Evolutionary conservation across 2,329 filamentous ascomycete genomes (phyloP).

Genomic region (Nectriaceae sp.): DNA sequence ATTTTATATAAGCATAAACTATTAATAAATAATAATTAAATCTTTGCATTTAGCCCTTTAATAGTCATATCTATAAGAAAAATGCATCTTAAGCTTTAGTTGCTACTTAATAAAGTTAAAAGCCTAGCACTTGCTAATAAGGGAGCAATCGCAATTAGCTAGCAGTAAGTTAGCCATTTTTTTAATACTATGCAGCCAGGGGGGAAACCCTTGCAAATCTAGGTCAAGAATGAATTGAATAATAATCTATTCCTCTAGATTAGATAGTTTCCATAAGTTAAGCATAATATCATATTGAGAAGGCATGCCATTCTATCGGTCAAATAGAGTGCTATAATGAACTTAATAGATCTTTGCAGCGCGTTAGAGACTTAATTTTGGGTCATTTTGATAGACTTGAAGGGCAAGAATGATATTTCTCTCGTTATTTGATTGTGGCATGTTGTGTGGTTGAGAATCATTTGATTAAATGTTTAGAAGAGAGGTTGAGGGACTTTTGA

Average conservation of each 20-base stretch:
- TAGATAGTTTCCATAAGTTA: constrained; percentile 12
- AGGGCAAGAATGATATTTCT: neutral
- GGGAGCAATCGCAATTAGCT: too few species aligned
- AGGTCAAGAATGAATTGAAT: constrained; percentile 24
- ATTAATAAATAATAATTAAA: too few species aligned
- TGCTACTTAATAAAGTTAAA: too few species aligned
- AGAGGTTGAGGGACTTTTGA: neutral
- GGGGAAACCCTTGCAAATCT: constrained; percentile 25
- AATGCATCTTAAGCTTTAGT: too few species aligned
- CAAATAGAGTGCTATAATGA: neutral
- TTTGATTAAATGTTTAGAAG: constrained; percentile 1
- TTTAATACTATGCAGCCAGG: constrained; percentile 21
- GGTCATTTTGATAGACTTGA: constrained; percentile 5
- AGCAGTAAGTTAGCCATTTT: constrained; percentile 29
- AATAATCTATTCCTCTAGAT: constrained; percentile 18
- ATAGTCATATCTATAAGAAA: too few species aligned
- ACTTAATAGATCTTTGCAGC: constrained; percentile 5
- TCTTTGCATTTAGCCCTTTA: too few species aligned
- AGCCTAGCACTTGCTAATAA: too few species aligned
- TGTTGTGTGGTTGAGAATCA: constrained; percentile 2
- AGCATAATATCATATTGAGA: constrained; percentile 4
- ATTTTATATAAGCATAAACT: too few species aligned
- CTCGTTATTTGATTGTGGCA: neutral
- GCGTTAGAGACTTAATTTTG: constrained; percentile 5
- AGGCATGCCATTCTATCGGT: neutral